Conservation (phyloP, 2,329 filamentous ascomycete genomes). For the Pseudofabraea citricarpa region DNA sequence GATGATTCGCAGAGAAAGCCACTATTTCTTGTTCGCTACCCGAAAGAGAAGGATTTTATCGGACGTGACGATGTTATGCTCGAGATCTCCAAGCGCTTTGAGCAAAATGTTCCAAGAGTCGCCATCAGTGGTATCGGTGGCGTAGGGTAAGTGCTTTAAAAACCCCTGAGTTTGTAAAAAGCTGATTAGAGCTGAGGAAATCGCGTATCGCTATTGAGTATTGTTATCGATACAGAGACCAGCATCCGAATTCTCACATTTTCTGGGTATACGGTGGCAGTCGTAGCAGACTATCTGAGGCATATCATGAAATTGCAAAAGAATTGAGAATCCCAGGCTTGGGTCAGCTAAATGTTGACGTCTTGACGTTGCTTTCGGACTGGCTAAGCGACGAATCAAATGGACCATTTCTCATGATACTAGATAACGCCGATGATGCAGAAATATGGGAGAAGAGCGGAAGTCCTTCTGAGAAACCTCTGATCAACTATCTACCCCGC, state of each 20-base stretch:
- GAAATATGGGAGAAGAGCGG: neutral
- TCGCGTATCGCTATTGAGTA: neutral
- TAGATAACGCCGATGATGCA: neutral
- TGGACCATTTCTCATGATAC: neutral
- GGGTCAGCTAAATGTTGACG: neutral
- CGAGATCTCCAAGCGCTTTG: neutral
- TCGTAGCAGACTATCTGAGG: neutral
- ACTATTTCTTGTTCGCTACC: neutral
- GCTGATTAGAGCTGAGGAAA: neutral
- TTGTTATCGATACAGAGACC: neutral
- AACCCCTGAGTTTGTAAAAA: neutral
- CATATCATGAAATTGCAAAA: neutral
- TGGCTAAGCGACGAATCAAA: neutral
- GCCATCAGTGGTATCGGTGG: neutral
- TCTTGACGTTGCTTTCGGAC: neutral
- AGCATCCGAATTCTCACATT: neutral
- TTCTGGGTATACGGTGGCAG: neutral
- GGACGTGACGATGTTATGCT: neutral
- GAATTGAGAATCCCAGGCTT: neutral
- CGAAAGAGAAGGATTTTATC: neutral
- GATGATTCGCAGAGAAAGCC: no score
- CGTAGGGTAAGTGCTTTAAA: neutral
- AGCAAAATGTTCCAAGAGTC: neutral
- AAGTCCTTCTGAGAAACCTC: neutral
- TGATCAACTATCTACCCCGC: slow-evolving; percentile 2